Evolutionary conservation across 192 early-diverging fungal genomes (phyloP), one percentile per base, ranked within the genome.

Genomic region (Coemansia sp.): DNA sequence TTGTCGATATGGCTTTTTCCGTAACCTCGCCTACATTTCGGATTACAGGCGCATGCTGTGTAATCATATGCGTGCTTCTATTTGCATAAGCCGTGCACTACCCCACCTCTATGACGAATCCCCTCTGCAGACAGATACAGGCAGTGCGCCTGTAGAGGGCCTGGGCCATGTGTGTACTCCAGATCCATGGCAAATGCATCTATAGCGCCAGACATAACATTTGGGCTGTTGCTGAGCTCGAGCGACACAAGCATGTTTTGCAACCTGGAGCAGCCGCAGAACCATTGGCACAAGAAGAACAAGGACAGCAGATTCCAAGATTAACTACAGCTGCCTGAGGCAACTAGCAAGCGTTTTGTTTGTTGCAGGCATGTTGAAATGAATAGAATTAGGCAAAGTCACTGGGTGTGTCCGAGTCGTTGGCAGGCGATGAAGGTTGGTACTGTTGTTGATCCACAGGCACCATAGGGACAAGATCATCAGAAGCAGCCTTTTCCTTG

Each of bases 381-480:
- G 5, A 20, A 21, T 5, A 0, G 46, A 2, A 49, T 20, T 20
- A 49, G 16, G 18, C 46, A 49, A 49, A 49, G 6, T 49, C 46
- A n/a, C 46, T 49, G 16, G 46, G 46, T 5, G 46, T 49, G n/a
- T 49, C 46, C 46, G 46, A 49, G 1, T 49, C 46, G 46, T 49
- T 49, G 6, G 46, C 46, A 7, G 46, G 46, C 8, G 46, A 49
- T 18, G 46, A 49, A 20, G 46, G 46, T n/a, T 49, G 46, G 5
- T 49, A 21, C 18, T 49, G 46, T 2, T 49, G 46, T 8, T 49
- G 46, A 5, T 20, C 20, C 7, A 20, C 46, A 21, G 46, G 52
- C 24, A 44, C 7, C 74, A 76, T 73, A 0, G 79, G 74, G 2
- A 70, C 74, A 23, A 73, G 45, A 21, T 76, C 78, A 8, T 66